phyloP scores from a whole-genome alignment of 106 monocot genomes.

The Dendrobium nobile region DNA sequence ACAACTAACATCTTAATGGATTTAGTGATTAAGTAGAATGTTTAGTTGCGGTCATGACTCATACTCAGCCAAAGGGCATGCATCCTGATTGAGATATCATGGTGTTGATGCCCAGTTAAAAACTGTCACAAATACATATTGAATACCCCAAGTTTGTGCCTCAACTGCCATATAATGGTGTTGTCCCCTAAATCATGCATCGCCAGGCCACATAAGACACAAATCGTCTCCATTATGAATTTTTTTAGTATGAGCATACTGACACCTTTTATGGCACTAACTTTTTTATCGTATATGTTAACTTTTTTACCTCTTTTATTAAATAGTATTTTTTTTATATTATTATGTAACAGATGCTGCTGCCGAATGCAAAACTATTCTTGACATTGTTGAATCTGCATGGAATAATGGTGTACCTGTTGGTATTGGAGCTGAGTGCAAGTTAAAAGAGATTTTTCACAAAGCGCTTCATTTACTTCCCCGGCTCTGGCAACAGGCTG shows the following conservation, averaged over 20 bases:
- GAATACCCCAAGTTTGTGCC: background rate
- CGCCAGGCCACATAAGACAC: background rate
- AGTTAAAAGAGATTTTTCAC: slow-evolving; percentile 68
- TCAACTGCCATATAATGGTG: background rate
- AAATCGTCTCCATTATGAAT: background rate
- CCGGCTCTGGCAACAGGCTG: slow-evolving; percentile 60
- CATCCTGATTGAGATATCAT: background rate
- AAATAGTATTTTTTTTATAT: background rate
- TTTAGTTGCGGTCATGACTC: background rate
- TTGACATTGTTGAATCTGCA: slow-evolving; percentile 82
- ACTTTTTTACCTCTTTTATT: background rate
- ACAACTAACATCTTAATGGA: background rate
- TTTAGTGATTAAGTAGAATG: background rate
- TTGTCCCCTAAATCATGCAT: background rate
- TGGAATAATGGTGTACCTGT: slow-evolving; percentile 60
- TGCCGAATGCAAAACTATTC: slow-evolving; percentile 56
- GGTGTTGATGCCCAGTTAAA: background rate
- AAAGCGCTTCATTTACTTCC: slow-evolving; percentile 61
- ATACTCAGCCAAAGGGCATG: background rate
- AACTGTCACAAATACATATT: background rate
- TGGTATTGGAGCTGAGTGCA: slow-evolving; percentile 31
- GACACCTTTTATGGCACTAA: background rate
- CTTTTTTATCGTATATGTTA: background rate
- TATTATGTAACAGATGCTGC: slow-evolving; percentile 61
- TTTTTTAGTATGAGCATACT: background rate